phyloP scores from a whole-genome alignment of 441 rosid genomes.

The Sinapis alba region DNA sequence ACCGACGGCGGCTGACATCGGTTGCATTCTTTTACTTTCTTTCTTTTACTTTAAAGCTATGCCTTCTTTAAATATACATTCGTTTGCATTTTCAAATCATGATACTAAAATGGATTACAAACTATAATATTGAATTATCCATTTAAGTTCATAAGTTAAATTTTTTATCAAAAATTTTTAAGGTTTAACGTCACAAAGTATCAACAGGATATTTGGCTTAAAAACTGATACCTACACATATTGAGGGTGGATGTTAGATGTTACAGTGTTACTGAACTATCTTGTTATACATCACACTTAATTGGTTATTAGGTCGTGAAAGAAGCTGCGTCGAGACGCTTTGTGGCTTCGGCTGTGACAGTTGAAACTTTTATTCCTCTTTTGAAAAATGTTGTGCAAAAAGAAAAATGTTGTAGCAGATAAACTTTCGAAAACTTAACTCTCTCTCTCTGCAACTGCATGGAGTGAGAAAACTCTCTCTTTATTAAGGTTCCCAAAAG shows the following conservation, averaged over 20 bases:
- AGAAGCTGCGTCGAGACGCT: neutral
- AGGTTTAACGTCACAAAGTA: neutral
- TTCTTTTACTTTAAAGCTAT: neutral
- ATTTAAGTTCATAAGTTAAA: neutral
- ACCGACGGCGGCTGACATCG: no score
- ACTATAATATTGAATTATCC: neutral
- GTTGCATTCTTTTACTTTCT: no score
- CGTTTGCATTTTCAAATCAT: neutral
- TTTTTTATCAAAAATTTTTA: neutral
- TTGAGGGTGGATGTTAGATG: neutral
- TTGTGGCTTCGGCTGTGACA: neutral
- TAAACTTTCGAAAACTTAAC: neutral
- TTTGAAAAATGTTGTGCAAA: neutral
- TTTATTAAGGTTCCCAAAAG: neutral
- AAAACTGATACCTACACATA: neutral
- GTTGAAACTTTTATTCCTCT: neutral
- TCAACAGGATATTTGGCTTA: neutral
- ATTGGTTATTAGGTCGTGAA: neutral
- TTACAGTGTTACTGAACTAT: neutral
- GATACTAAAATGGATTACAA: neutral
- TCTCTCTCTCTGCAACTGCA: neutral
- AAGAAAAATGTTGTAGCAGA: neutral
- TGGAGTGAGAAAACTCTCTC: neutral
- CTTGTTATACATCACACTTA: neutral
- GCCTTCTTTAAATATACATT: conserved; percentile 17